Evolutionary conservation across 2,329 filamentous ascomycete species (phyloP), one percentile per base, ranked within the genome.

Genomic region (Claviceps humidiphila): DNA sequence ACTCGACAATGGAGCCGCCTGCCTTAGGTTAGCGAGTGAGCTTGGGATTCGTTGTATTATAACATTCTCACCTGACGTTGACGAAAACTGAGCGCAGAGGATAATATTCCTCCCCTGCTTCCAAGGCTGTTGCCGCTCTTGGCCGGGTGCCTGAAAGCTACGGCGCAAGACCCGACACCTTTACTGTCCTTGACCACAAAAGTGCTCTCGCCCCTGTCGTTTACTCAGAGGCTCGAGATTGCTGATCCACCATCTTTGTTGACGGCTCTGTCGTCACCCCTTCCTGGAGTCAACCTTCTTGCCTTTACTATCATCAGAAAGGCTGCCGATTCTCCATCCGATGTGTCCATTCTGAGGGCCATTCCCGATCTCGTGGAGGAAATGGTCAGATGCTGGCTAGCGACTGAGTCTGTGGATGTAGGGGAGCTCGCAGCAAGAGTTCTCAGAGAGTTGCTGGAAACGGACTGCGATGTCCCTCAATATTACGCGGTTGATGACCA

Each of bases 271-370:
- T 63, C 64, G 47, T 80, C 78, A 1, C 72, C 76, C 1, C 68
- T 77, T 0, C 71, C 78, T 0, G 74, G 77, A 2, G 77, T 76
- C 34, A 80, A 80, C 60, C 66, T 81, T 16, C 74, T 84, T 24
- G 79, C 73, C 59, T 70, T 84, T 58, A 65, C 72, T 51, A 69
- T 83, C 51, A 59, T 83, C 30, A 68, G 75, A 54, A 83, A 82
- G 59, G 79, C 77, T 4, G 66, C 74, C 22, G 61, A 63, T 16
- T 67, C 67, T 3, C 71, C 76, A 13, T 62, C 68, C 49, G 74
- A 80, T 49, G 72, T 72, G 37, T 71, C 73, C 40, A 71, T 75
- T 38, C 64, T 83, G 5, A 74, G 73, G 46, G 68, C 67, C 41
- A 71, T 79, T 63, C 71, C 74, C 41, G 64, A 66, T 2, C 58